Base-by-base conservation (phyloP, 495 filamentous ascomycete genomes). In the Xylaria curta region DNA sequence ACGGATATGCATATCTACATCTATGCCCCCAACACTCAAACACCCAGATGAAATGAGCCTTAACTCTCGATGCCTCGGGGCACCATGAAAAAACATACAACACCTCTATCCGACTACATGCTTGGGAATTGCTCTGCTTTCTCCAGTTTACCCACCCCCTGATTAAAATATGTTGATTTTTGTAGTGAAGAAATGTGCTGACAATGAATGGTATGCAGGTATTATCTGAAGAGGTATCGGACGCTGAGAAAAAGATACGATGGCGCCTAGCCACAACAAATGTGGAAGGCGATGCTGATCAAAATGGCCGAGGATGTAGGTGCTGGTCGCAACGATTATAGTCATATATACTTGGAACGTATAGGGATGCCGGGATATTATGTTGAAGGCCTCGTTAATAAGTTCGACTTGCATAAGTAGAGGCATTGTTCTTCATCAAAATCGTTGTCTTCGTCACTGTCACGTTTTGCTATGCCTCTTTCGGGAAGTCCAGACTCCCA, bases 181-280 rank as follows among this genome's bases (percentile, higher is more conserved):
- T 54, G 47, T 60, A 21, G 40, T 40, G 40, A 44, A 40, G n/a
- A 42, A 33, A 33, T 67, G 42, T 72, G 51, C 70, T 72, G 36
- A 68, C 44, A 51, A 59, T 38, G 40, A 60, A 64, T n/a, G 44
- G 33, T 31, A 72, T 56, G 46, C 79, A 98, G 95, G 78, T 97
- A 98, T 82, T 96, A 95, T 84, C 83, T 99, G 72, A 98, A 97
- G 84, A 89, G 92, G 81, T 99, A 99, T 85, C 90, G 96, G 73
- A 89, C 93, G 59, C 85, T 99, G 74, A 90, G 90, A 76, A 89
- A 95, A 83, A 88, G 94, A 78, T 98, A 98, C 84, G 88, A 90
- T 63, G 79, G 74, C 28, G 66, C 33, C 31, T 80, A 63, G 71
- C 17, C 17, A 66, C 56, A 38, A 36, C 17, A 12, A 28, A 40